Percentiles rank a stretch among this genome's conserved stretches.
Conservation (phyloP, 129 eudicot species). For the Apium graveolens region DNA sequence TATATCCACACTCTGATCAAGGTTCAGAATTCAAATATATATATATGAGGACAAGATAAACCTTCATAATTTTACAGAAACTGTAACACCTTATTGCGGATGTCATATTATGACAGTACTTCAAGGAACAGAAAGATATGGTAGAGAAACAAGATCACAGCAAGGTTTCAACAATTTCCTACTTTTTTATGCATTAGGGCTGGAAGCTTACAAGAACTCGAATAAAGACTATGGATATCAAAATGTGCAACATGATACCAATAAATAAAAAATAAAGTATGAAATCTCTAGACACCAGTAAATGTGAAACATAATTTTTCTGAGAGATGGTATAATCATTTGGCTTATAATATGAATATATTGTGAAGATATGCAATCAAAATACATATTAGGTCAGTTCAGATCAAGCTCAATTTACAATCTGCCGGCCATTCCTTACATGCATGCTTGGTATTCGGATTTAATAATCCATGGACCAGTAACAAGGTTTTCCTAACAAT, state of each 20-base stretch:
- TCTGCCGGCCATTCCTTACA: neutral
- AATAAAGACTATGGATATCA: neutral
- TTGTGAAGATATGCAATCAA: neutral
- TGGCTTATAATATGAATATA: neutral
- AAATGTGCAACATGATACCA: neutral
- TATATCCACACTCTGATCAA: slow-evolving; percentile 76
- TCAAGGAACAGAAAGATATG: neutral
- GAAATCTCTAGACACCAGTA: neutral
- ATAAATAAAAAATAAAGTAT: neutral
- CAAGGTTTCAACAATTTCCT: neutral
- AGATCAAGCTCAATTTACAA: neutral
- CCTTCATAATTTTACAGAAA: neutral
- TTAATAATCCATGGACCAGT: neutral
- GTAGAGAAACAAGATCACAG: neutral
- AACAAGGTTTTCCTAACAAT: neutral
- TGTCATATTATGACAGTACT: neutral
- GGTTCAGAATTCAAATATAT: neutral
- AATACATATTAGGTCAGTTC: neutral
- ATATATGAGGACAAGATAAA: neutral
- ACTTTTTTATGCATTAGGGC: neutral
- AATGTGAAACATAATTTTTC: neutral
- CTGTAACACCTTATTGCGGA: neutral
- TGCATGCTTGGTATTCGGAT: neutral
- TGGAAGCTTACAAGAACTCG: neutral
- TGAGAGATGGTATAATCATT: neutral